Base-by-base conservation (phyloP, 495 filamentous ascomycete genomes). In the Pseudoneurospora amorphoporcata region DNA sequence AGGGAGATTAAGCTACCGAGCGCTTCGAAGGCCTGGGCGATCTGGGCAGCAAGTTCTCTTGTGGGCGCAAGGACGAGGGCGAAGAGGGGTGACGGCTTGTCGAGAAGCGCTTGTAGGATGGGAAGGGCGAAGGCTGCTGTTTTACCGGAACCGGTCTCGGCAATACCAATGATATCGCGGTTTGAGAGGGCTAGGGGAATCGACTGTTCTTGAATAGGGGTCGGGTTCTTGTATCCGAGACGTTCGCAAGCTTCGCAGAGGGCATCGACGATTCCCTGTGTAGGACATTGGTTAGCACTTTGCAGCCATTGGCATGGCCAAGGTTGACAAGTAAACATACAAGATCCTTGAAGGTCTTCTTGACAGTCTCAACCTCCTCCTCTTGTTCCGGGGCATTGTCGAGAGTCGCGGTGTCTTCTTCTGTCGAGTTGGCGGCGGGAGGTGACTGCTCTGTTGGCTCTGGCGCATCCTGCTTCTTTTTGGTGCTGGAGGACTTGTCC, bases 121-220 rank as follows among this genome's bases (percentile, higher is more conserved):
- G 95, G 95, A 1, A 99, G 81, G 0, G 91, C 91, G 79, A 98
- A 99, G 0, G 95, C 93, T 3, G 92, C 95, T 0, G 84, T 98
- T 82, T 99, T 99, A 80, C 95, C 95, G 78, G 88, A 91, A 75
- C 95, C 95, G 1, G 95, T 99, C 80, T 99, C 94, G 39, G 95
- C 94, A 32, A 98, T 86, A 41, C 94, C 95, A 74, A 99, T 97
- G 38, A 98, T 83, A 81, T 98, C 95, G 74, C 93, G 87, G 35
- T 91, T 90, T 74, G 90, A 82, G 10, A 98, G 85, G 45, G 95
- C 94, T 17, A 93, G 80, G 1, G 95, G 95, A 74, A 96, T 94
- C 1, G 92, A 83, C 78, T 93, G 83, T 17, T 79, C 69, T 80
- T 96, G 93, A 70, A 96, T 94, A 0, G 92, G 88, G 0, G 93